A percentile compares a stretch with the other conserved stretches of the same genome.
phyloP scores from a whole-genome alignment of 495 filamentous ascomycete genomes.

The Saxispiralis lemnorum region DNA sequence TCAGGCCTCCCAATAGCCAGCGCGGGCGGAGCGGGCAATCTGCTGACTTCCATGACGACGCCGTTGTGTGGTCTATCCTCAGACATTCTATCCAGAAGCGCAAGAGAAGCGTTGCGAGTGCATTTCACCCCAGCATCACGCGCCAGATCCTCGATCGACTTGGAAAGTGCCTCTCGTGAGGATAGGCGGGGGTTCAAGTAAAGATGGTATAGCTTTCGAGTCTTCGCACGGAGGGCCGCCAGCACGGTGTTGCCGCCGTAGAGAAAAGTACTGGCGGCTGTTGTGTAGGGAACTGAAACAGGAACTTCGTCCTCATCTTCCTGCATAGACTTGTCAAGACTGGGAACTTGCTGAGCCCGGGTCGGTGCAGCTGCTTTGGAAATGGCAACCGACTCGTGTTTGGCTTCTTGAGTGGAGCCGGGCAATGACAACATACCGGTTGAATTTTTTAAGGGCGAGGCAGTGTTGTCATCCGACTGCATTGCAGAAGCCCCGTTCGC shows the following conservation, averaged over 20 bases:
- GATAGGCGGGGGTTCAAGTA: constrained; percentile 47
- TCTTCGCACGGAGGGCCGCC: constrained; percentile 51
- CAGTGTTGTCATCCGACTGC: no score
- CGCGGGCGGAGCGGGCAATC: constrained; percentile 57
- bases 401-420: no score
- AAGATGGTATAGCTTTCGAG: constrained; percentile 64
- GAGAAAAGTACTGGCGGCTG: constrained; percentile 75
- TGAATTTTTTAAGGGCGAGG: no score
- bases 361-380: no score
- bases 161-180: constrained; percentile 4
- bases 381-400: no score
- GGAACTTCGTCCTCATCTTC: constrained; percentile 1
- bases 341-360: no score
- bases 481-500: no score
- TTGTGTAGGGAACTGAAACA: constrained; percentile 50
- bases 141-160: constrained; percentile 45
- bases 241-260: constrained; percentile 72
- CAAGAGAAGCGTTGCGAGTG: constrained; percentile 38
- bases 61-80: constrained; percentile 78
- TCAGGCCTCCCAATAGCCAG: constrained; percentile 33
- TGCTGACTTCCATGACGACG: constrained; percentile 72
- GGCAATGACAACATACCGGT: no score
- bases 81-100: constrained; percentile 67
- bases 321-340: neutral
- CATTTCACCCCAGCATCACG: constrained; percentile 34